Evolutionary conservation across 805 yeast genomes (phyloP).

Genomic region (Starmera amethionina): DNA sequence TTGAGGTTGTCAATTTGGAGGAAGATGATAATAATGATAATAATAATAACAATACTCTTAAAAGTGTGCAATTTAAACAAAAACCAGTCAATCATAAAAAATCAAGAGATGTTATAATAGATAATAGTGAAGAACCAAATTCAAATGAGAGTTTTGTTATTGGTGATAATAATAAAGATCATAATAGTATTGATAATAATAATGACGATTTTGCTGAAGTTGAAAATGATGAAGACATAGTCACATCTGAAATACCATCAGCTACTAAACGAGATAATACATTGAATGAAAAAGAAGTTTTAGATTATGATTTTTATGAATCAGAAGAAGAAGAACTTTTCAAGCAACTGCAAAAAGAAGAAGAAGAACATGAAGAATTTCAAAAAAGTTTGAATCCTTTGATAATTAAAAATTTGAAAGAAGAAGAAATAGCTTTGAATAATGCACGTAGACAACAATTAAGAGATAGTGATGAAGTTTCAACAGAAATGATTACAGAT

Average conservation of each 20-base stretch:
- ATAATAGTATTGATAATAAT: constrained; percentile 10
- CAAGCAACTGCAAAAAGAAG: constrained; percentile 59
- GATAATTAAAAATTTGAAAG: constrained; percentile 8
- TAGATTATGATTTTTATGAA: constrained; percentile 63
- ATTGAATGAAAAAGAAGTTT: constrained; percentile 5
- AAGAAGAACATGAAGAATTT: constrained; percentile 60
- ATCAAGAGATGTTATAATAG: too few species aligned
- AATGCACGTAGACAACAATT: constrained; percentile 56
- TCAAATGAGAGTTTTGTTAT: neutral
- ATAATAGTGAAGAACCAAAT: neutral
- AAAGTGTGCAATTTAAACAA: too few species aligned
- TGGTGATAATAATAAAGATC: neutral
- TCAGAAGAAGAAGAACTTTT: constrained; percentile 66
- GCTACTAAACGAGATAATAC: too few species aligned
- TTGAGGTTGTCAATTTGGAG: constrained; percentile 5
- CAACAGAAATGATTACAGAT: constrained; percentile 75
- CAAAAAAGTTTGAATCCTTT: constrained; percentile 28
- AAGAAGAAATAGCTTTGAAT: constrained; percentile 40
- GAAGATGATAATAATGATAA: neutral
- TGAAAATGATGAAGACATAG: neutral
- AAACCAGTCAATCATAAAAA: too few species aligned
- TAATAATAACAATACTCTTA: too few species aligned
- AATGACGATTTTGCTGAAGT: constrained; percentile 2
- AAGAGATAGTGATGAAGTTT: constrained; percentile 88
- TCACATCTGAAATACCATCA: too few species aligned